Percentiles rank a stretch among this genome's conserved stretches.
phyloP scores from a whole-genome alignment of 371 early-diverging fungal genomes.

The Mortierella sp. region DNA sequence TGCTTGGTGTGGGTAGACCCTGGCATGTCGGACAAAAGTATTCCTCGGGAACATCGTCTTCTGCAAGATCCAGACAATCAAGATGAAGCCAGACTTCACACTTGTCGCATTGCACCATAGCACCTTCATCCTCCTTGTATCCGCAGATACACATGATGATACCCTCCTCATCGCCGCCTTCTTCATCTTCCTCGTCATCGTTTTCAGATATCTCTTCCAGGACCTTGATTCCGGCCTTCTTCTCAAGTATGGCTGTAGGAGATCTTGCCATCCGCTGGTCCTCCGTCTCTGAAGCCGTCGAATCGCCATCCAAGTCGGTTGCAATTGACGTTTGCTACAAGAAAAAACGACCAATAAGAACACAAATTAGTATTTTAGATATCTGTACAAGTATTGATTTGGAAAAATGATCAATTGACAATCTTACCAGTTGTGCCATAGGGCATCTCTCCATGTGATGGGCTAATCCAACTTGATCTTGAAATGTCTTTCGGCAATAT shows the following conservation, averaged over 20 bases:
- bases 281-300: slow-evolving; percentile 50
- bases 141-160: slow-evolving; percentile 66
- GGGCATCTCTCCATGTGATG: slow-evolving; percentile 66
- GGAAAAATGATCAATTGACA: not conserved
- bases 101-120: slow-evolving; percentile 68
- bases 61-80: slow-evolving; percentile 63
- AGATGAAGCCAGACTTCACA: slow-evolving; percentile 72
- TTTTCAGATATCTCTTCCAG: slow-evolving; percentile 31
- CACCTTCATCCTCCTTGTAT: slow-evolving; percentile 65
- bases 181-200: slow-evolving; percentile 26
- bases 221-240: not conserved
- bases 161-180: slow-evolving; percentile 44
- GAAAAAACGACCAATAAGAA: not conserved
- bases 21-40: slow-evolving; percentile 66
- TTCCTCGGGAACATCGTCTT: slow-evolving; percentile 57
- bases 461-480: slow-evolving; percentile 60
- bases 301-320: slow-evolving; percentile 34
- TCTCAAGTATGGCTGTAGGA: slow-evolving; percentile 15
- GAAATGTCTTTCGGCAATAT: slow-evolving; percentile 65
- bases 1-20: slow-evolving; percentile 28
- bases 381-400: not conserved
- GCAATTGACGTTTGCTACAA: slow-evolving; percentile 33
- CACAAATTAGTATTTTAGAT: not conserved
- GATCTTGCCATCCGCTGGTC: slow-evolving; percentile 45
- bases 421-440: slow-evolving; percentile 41